phyloP scores from a whole-genome alignment of 140 eudicot genomes.

The Flaveria floridana region DNA sequence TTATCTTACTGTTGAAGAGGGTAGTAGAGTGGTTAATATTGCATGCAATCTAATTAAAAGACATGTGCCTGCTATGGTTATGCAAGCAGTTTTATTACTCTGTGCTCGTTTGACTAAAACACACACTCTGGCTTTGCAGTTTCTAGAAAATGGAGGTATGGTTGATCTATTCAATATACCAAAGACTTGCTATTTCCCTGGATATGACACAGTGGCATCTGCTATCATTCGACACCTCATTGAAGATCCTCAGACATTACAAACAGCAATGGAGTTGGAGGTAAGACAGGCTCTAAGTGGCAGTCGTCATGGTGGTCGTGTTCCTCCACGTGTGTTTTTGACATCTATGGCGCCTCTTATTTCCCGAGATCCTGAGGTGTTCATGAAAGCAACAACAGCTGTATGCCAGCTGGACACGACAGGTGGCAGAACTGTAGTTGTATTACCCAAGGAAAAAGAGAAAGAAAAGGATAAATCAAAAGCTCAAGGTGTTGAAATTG shows the following conservation, averaged over 20 bases:
- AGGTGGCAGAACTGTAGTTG: conserved; percentile 72
- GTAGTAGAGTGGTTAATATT: conserved; percentile 56
- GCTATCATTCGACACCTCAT: conserved; percentile 92
- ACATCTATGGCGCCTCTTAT: conserved; percentile 94
- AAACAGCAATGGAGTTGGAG: conserved; percentile 97
- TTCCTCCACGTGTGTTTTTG: conserved; percentile 68
- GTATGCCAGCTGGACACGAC: conserved; percentile 88
- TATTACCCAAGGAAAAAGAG: conserved; percentile 76
- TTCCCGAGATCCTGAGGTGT: conserved; percentile 84
- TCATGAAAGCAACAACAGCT: conserved; percentile 79
- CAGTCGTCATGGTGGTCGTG: conserved; percentile 80
- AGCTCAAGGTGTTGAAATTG: conserved; percentile 60
- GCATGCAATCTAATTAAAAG: conserved; percentile 79
- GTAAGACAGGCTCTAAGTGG: conserved; percentile 79
- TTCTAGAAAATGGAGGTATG: conserved; percentile 84
- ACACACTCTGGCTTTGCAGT: conserved; percentile 68
- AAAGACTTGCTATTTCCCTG: conserved; percentile 76
- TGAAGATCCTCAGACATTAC: conserved; percentile 97
- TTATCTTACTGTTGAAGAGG: conserved; percentile 79
- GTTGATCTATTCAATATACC: conserved; percentile 79
- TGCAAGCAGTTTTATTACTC: conserved; percentile 91
- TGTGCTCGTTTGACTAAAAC: conserved; percentile 97
- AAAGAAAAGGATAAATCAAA: conserved; percentile 70
- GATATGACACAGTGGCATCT: conserved; percentile 91
- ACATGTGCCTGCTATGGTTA: conserved; percentile 75